A percentile compares a stretch with the other conserved stretches of the same genome.
phyloP scores from a whole-genome alignment of 2,329 filamentous ascomycete genomes.

The Paraconiothyrium sp. region DNA sequence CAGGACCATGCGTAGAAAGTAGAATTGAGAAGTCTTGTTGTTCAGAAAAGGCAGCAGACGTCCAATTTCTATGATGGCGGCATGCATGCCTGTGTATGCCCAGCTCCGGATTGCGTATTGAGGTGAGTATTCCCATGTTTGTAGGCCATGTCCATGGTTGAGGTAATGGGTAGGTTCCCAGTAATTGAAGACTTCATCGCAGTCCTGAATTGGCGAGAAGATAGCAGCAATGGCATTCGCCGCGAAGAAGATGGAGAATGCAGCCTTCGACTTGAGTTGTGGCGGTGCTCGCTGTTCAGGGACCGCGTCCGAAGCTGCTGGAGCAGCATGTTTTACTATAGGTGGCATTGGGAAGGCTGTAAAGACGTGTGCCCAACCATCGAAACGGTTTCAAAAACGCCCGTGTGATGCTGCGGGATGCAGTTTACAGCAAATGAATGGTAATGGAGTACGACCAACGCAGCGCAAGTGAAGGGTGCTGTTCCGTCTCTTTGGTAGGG shows the following conservation, averaged over 20 bases:
- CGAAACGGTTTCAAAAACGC: background rate
- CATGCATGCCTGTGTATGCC: conserved; percentile 86
- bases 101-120: conserved; percentile 95
- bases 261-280: conserved; percentile 72
- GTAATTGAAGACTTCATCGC: conserved; percentile 99
- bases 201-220: conserved; percentile 94
- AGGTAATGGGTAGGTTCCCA: conserved; percentile 98
- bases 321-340: conserved; percentile 3
- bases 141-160: conserved; percentile 87
- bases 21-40: conserved; percentile 75
- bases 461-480: background rate
- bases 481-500: conserved; percentile 24
- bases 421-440: background rate
- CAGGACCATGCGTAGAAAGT: conserved; percentile 80
- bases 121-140: conserved; percentile 99
- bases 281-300: conserved; percentile 43
- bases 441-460: background rate
- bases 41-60: conserved; percentile 59
- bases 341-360: conserved; percentile 7
- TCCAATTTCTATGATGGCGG: conserved; percentile 72
- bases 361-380: background rate
- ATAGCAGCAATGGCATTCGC: conserved; percentile 80
- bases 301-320: conserved; percentile 3
- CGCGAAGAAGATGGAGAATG: conserved; percentile 81
- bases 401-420: background rate